Base-by-base conservation (phyloP, 257 asterid species). In the Plantago elongata region DNA sequence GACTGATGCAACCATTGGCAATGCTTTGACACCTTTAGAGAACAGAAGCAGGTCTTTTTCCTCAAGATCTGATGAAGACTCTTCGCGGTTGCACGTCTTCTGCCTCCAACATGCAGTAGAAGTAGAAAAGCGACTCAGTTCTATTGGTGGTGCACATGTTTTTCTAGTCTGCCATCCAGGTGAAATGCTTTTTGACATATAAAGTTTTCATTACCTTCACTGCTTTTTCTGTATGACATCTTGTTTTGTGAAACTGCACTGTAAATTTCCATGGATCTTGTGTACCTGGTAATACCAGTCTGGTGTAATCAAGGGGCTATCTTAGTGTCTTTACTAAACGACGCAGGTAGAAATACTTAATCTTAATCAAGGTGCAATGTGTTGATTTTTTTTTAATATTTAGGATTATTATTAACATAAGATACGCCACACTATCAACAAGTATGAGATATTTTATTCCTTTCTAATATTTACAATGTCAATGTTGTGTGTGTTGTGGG, bases 81-180 rank as follows among this genome's bases (percentile, higher is more conserved):
- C 95, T 78, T 87, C 88, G 67, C 82, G 96, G 60, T 82, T 81
- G 83, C 99, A 93, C 63, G 89, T 93, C 61, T 93, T 93, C 79
- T 93, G 99, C 70, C 99, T 93, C 60, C 82, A 93, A 69, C 97
- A 89, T 77, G 96, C 99, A 52, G 71, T 83, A 44, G 90, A 87
- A 80, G 96, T 89, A 57, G 81, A 87, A 55, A 79, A 84, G 59
- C 78, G 69, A 73, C 96, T 93, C 74, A 80, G 79, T 51, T 55
- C 68, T 54, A 51, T 93, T 68, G 99, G 99, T 52, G 99, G 99
- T n/a, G 90, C 84, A 45, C 84, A 69, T 44, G 74, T 93, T 76
- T 75, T 81, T 58, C 94, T 93, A 37, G 82, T 85, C 69, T 93
- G 99, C 78, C 99, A 93, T 75, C 97, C 99, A 73, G 99, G 99